Base-by-base conservation (phyloP, 1,284 basidiomycete genomes). In the Anthracocystis walkeri region DNA sequence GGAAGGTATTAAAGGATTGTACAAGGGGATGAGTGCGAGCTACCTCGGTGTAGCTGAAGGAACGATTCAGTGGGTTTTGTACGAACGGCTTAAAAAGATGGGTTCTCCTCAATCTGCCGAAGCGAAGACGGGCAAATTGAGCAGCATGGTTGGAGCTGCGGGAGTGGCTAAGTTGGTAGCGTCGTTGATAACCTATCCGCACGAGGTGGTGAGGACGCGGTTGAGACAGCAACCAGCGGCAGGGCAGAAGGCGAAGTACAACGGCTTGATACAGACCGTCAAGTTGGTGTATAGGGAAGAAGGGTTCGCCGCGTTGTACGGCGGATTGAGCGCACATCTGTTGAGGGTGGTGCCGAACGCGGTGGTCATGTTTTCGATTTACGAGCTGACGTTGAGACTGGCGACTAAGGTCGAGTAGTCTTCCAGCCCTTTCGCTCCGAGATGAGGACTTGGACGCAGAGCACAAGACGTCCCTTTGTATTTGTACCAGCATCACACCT, bases 341-440 rank as follows among this genome's bases (percentile, higher is more conserved):
- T 91, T 99, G 89, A 91, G 96, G 51, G 96, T 99, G 58, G 93
- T 98, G 1, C 96, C 96, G 18, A 99, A 99, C 79, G 96, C 96
- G 0, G 93, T 92, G 0, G 94, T 97, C 76, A 99, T 98, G 94
- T 99, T 92, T 87, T 91, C 71, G n/a, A 84, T 87, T 40, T 87
- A 87, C 73, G 87, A 85, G 54, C 54, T 84, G 8, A 76, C 83
- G 8, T 66, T 85, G 27, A 61, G 75, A n/a, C 65, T 86, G 4
- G 80, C 67, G 7, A 61, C 69, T 0, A 71, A 53, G 48, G 35
- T 60, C 14, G 65, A 74, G 16, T 58, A n/a, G n/a, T n/a, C n/a
- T n/a, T n/a, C n/a, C n/a, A n/a, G n/a, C n/a, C n/a, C n/a, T n/a
- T n/a, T n/a, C n/a, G n/a, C n/a, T n/a, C n/a, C n/a, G n/a, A n/a